phyloP scores from a whole-genome alignment of 2,329 filamentous ascomycete genomes.

The Phaeosphaeriaceae sp. region DNA sequence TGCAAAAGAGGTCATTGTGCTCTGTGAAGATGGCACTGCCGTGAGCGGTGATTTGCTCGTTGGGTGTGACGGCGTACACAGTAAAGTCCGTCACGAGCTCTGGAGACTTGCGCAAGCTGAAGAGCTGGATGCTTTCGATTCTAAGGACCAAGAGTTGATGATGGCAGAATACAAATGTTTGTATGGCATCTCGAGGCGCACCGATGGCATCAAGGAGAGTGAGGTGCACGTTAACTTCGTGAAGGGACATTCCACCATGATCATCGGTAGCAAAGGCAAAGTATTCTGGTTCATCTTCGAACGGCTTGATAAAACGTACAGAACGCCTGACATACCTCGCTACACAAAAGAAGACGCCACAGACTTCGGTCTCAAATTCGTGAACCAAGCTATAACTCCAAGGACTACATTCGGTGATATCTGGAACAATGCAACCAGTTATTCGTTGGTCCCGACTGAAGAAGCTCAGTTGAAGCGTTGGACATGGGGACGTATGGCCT shows the following conservation, averaged over 20 bases:
- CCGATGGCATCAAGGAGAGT: conserved; percentile 5
- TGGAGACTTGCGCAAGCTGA: conserved; percentile 13
- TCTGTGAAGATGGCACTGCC: conserved; percentile 12
- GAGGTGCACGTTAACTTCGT: conserved; percentile 12
- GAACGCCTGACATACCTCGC: conserved; percentile 30
- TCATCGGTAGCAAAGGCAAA: conserved; percentile 20
- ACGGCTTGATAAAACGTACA: conserved; percentile 25
- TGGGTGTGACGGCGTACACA: conserved; percentile 22
- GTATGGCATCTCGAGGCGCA: conserved; percentile 16
- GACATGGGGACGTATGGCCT: conserved; percentile 49
- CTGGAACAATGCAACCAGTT: conserved; percentile 32
- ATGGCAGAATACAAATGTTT: conserved; percentile 20
- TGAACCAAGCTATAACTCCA: conserved; percentile 29
- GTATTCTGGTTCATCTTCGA: conserved; percentile 42
- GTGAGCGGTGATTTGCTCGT: conserved; percentile 16
- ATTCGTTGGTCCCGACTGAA: conserved; percentile 35
- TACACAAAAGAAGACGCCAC: conserved; percentile 45
- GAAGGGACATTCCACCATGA: conserved; percentile 8
- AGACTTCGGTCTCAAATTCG: conserved; percentile 28
- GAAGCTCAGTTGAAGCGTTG: conserved; percentile 50
- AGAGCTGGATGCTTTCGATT: conserved; percentile 6
- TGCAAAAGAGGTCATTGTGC: conserved; percentile 11
- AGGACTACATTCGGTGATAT: conserved; percentile 44
- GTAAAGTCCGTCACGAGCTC: conserved; percentile 16
- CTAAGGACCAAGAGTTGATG: conserved; percentile 7